Percentiles rank a stretch among this genome's conserved stretches.
Evolutionary conservation across 495 filamentous ascomycete genomes (phyloP).

Genomic region (Trichoderma asperelloides): DNA sequence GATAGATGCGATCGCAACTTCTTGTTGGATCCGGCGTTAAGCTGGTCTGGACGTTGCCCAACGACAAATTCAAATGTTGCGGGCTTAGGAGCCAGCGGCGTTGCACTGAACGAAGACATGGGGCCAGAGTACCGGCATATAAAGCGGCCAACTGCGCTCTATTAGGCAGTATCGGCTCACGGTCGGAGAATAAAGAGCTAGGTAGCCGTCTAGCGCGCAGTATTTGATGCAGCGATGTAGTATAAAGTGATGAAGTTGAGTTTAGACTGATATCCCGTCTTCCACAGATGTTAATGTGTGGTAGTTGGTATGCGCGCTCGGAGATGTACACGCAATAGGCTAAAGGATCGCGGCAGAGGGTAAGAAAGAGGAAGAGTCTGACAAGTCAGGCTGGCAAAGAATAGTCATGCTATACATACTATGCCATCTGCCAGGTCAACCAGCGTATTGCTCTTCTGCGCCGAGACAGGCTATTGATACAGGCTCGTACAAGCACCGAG

Average conservation of each 20-base stretch:
- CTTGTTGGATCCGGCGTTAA: neutral
- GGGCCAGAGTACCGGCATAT: neutral
- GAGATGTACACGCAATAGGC: neutral
- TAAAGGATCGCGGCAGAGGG: neutral
- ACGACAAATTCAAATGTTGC: constrained; percentile 5
- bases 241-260: neutral
- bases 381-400: neutral
- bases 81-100: neutral
- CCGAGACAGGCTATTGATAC: neutral
- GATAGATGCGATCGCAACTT: constrained; percentile 1
- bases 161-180: neutral
- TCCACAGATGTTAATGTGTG: neutral
- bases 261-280: neutral
- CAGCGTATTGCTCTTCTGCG: neutral
- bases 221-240: neutral
- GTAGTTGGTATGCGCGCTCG: neutral
- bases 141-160: neutral
- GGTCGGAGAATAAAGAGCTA: neutral
- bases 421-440: neutral
- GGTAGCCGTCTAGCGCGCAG: neutral
- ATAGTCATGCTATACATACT: neutral
- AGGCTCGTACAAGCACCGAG: neutral
- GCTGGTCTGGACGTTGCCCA: neutral
- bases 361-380: neutral
- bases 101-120: neutral